These are phyloP conservation scores for Aspergillus oerlinghausenensis DNA, from an alignment of 2,329 filamentous ascomycete species.

Conservation along the genomic window DNA sequence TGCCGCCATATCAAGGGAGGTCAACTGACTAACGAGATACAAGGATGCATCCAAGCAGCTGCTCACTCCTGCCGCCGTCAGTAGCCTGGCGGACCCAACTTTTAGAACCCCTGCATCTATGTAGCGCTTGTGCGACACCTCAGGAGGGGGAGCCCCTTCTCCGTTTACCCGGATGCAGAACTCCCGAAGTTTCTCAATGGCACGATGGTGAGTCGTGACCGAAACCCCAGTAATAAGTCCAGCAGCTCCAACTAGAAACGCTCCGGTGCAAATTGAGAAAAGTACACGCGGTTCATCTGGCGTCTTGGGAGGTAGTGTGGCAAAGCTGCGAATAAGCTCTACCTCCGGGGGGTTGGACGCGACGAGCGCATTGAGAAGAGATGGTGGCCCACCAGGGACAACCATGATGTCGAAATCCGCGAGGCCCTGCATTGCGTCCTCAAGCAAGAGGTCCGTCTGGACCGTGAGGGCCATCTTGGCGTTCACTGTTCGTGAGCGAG, in stretches of 20 bases:
- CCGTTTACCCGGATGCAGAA: conserved; percentile 15
- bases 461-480: conserved; percentile 25
- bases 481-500: conserved; percentile 21
- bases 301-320: conserved; percentile 16
- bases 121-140: conserved; percentile 17
- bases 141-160: conserved; percentile 1
- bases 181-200: conserved; percentile 17
- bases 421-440: conserved; percentile 23
- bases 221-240: conserved; percentile 32
- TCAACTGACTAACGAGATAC: conserved; percentile 79
- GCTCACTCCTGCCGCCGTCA: conserved; percentile 74
- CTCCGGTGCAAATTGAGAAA: conserved; percentile 40
- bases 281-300: conserved; percentile 25
- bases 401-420: conserved; percentile 36
- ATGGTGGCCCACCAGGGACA: conserved; percentile 32
- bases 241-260: conserved; percentile 34
- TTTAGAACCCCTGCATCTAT: conserved; percentile 14
- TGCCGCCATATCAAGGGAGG: conserved; percentile 69
- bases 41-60: conserved; percentile 78
- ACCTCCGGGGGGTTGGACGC: conserved; percentile 16
- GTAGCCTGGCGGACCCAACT: conserved; percentile 59
- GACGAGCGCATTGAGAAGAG: conserved; percentile 21
- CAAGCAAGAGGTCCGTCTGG: conserved; percentile 26
- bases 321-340: conserved; percentile 20
- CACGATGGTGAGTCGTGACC: conserved; percentile 38